These are phyloP conservation scores for Erodium trifolium DNA, from an alignment of 441 rosid genomes.

Conservation along the genomic window DNA sequence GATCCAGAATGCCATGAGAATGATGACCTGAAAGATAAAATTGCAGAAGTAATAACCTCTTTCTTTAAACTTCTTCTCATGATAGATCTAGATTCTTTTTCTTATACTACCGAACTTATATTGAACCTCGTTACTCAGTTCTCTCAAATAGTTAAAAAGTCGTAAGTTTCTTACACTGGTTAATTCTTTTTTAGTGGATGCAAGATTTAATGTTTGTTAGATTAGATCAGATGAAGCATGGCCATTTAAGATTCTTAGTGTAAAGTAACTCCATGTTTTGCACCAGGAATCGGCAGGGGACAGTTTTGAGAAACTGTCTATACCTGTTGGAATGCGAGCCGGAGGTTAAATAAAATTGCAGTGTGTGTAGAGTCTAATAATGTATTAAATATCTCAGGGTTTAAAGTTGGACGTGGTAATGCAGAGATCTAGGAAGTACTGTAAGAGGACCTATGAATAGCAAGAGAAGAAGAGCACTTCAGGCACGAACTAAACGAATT, in stretches of 20 bases:
- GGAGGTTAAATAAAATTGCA: not conserved
- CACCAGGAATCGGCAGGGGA: not conserved
- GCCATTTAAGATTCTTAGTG: not conserved
- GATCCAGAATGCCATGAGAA: constrained; percentile 48
- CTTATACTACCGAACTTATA: not conserved
- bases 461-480: not conserved
- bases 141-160: not conserved
- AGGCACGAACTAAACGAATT: constrained; percentile 2
- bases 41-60: constrained; percentile 53
- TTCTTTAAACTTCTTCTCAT: not conserved
- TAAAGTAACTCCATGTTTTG: not conserved
- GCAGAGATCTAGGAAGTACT: not conserved
- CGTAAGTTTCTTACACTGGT: not conserved
- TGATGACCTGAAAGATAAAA: constrained; percentile 68
- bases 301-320: not conserved
- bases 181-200: not conserved
- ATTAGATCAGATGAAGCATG: not conserved
- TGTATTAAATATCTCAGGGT: not conserved
- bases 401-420: not conserved
- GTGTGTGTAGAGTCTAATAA: not conserved
- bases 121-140: constrained; percentile 7
- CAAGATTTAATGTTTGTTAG: not conserved
- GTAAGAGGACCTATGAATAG: not conserved
- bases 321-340: not conserved
- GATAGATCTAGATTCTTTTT: not conserved